Base-by-base conservation (phyloP, 768 basidiomycete species). In the Mycena indigotica region DNA sequence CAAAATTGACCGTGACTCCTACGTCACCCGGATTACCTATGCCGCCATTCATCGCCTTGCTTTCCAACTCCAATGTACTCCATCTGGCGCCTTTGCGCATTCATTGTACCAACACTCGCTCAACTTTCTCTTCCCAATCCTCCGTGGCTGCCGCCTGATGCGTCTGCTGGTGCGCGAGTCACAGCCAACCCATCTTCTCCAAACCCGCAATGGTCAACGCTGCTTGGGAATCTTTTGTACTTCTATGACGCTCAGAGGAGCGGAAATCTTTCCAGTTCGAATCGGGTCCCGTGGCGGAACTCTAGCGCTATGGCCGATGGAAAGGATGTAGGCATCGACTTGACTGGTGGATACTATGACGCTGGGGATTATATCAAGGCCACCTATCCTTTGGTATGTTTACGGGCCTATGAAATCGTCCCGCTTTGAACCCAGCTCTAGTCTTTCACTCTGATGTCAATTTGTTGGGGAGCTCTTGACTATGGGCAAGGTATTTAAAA, bases 191-290 rank as follows among this genome's bases (percentile, higher is more conserved):
- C 73, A 15, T 70, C 73, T 8, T 62, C 68, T 58, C 85, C 89
- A 39, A 94, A 94, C 68, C 65, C 82, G 2, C 91, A 94, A 69
- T 96, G 94, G 93, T 81, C 86, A 4, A 87, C 78, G 49, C 71
- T 96, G 2, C 81, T 96, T 0, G 95, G 94, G 3, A 85, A 88
- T 69, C 71, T 88, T 25, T 69, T 96, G 25, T 96, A 86, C 67
- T 96, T 96, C 71, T 97, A 95, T 67, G 95, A 97, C 60, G 93
- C 87, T 1, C 95, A 97, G 67, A 80, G 95, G 19, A 91, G 89
- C 53, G 95, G 95, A 16, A 77, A 78, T 40, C 79, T 96, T 16
- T 82, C 88, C 0, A 65, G 73, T 13, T 77, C 77, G 3, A 91
- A 91, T 58, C 82, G 95, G 38, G 91, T 95, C 2, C 67, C 82